A percentile compares a stretch with the other conserved stretches of the same genome.
phyloP scores from a whole-genome alignment of 129 eudicot species.

The Artemisia annua region DNA sequence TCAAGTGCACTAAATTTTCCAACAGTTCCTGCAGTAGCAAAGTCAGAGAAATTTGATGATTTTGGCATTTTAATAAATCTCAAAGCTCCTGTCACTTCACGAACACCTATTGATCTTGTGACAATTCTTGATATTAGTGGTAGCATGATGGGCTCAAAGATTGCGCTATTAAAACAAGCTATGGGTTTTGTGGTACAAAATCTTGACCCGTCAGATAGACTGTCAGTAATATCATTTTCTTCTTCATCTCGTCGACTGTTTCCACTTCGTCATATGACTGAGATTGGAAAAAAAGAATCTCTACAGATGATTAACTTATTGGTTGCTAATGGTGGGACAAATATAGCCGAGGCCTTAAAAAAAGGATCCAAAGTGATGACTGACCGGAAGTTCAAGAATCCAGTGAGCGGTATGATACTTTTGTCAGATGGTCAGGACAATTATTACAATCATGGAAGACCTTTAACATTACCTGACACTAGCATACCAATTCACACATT shows the following conservation, averaged over 20 bases:
- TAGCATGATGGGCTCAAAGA: neutral
- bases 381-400: constrained; percentile 2
- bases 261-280: neutral
- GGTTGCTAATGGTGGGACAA: neutral
- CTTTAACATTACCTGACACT: no score
- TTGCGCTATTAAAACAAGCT: neutral
- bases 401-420: neutral
- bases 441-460: no score
- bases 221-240: neutral
- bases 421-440: neutral
- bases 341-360: neutral
- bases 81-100: constrained; percentile 51
- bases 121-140: neutral
- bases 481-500: no score
- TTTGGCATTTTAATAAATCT: constrained; percentile 66
- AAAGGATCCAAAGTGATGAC: neutral
- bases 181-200: neutral
- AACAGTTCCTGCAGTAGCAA: constrained; percentile 53
- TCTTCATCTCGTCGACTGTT: neutral
- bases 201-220: neutral
- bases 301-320: neutral
- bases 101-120: neutral
- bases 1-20: no score
- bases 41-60: constrained; percentile 37
- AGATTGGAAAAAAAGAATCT: neutral